Base-by-base conservation (phyloP, 2,329 filamentous ascomycete species). In the Graphium sp. region DNA sequence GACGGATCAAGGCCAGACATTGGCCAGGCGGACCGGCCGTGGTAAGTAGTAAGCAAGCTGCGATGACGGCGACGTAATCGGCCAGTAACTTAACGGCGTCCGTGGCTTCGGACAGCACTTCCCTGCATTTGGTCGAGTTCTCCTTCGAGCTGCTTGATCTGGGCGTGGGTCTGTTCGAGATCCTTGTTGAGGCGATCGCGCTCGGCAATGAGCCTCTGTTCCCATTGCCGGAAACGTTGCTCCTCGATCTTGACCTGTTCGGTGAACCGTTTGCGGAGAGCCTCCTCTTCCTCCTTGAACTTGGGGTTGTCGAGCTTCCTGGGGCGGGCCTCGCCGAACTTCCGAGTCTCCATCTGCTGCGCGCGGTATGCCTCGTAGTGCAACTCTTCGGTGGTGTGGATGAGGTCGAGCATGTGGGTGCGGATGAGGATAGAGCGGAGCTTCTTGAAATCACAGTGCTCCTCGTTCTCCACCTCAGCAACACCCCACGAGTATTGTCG, bases 361-460 rank as follows among this genome's bases (percentile, higher is more conserved):
- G 89, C 89, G 46, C 89, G 87, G 68, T 98, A 98, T 35, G 83
- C 87, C 60, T 98, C 89, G 65, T 98, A 98, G 69, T 98, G 89
- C 46, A 84, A 76, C 67, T 98, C 89, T 62, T 98, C 89, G 42
- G 89, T 98, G 39, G 91, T 98, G 67, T 98, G 89, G 53, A 98
- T 98, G 39, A 98, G 79, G 53, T 98, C 89, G 47, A 98, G 74
- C 89, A 98, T 98, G 66, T 98, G 89, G 28, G 87, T 94, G 56
- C 89, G 83, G 64, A 98, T 95, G 41, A 98, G 69, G 47, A 98
- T 95, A 27, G 87, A 93, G 46, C 89, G 85, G 38, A 98, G 79
- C 69, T 98, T 98, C 79, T 98, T 98, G 70, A 98, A 98, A 60
- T 98, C 89, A 61, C 89, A 98, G 69, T 98, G 89, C 52, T 98